phyloP scores from a whole-genome alignment of 345 rosid genomes.

The Abelmoschus esculentus region DNA sequence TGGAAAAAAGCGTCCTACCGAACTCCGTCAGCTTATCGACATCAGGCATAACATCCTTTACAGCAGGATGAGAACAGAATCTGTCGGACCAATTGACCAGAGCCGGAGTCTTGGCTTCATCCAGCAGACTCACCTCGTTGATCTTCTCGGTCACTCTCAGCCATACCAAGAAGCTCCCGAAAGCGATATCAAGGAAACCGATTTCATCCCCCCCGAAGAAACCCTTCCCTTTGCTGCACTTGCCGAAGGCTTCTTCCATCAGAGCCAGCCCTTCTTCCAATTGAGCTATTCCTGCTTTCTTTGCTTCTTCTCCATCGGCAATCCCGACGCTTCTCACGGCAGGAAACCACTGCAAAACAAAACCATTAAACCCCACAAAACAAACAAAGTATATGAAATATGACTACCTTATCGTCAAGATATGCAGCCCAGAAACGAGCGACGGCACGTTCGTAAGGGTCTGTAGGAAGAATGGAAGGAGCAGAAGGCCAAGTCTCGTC shows the following conservation, averaged over 20 bases:
- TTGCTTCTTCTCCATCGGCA: constrained; percentile 31
- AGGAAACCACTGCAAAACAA: constrained; percentile 41
- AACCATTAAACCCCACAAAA: too few relatives aligned
- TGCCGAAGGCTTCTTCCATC: constrained; percentile 37
- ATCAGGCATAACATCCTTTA: constrained; percentile 56
- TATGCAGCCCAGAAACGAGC: constrained; percentile 74
- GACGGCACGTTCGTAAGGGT: constrained; percentile 39
- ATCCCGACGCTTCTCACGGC: constrained; percentile 14
- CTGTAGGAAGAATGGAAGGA: neutral
- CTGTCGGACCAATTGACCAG: constrained; percentile 49
- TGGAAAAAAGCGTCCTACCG: neutral
- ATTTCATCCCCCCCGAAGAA: constrained; percentile 64
- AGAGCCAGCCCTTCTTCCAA: constrained; percentile 28
- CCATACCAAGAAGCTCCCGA: constrained; percentile 55
- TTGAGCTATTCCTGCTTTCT: constrained; percentile 23
- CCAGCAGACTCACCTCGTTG: constrained; percentile 26
- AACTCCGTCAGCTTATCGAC: constrained; percentile 50
- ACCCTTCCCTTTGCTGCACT: constrained; percentile 48
- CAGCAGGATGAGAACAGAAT: constrained; percentile 46
- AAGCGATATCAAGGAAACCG: constrained; percentile 59
- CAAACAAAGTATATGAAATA: too few relatives aligned
- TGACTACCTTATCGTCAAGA: constrained; percentile 51
- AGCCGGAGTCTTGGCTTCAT: constrained; percentile 32
- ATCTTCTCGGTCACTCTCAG: constrained; percentile 36
- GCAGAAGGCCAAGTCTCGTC: constrained; percentile 51